These are phyloP conservation scores for Aspergillus hancockii DNA, from an alignment of 495 filamentous ascomycete species.

Conservation along the genomic window DNA sequence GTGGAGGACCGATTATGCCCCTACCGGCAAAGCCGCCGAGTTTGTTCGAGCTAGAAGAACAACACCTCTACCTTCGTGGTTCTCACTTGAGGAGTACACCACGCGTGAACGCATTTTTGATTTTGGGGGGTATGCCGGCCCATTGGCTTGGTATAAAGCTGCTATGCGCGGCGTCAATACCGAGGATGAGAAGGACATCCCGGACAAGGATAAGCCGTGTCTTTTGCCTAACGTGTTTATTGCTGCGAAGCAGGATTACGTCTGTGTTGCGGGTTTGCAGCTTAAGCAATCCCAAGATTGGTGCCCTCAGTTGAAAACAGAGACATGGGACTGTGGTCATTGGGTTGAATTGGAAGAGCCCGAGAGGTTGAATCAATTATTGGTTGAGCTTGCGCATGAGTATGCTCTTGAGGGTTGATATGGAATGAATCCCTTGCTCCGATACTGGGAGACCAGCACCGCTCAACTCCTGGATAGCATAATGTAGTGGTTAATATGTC, in stretches of 20 bases:
- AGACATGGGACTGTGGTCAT: slow-evolving; percentile 2
- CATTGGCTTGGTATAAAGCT: slow-evolving; percentile 6
- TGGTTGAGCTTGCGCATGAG: slow-evolving; percentile 3
- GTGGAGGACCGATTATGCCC: neutral
- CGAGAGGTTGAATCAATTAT: slow-evolving; percentile 1
- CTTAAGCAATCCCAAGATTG: no score
- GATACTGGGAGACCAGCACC: no score
- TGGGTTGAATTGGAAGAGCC: slow-evolving; percentile 12
- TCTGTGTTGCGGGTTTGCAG: slow-evolving; percentile 1
- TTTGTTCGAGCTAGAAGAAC: slow-evolving; percentile 1
- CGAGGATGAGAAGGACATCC: neutral
- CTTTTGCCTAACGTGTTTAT: slow-evolving; percentile 6
- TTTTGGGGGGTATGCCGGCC: neutral
- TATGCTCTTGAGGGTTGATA: no score
- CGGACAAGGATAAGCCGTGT: neutral
- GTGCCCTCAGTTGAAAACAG: neutral
- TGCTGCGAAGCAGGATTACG: slow-evolving; percentile 9
- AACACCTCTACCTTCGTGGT: slow-evolving; percentile 5
- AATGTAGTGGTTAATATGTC: no score
- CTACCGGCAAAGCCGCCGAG: slow-evolving; percentile 5
- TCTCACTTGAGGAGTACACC: neutral
- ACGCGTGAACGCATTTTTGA: neutral
- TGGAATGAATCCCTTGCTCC: no score
- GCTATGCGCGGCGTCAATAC: slow-evolving; percentile 3
- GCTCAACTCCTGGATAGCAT: no score